These are phyloP conservation scores for Ascochyta pisi DNA, from an alignment of 2,329 filamentous ascomycete genomes.

Conservation along the genomic window DNA sequence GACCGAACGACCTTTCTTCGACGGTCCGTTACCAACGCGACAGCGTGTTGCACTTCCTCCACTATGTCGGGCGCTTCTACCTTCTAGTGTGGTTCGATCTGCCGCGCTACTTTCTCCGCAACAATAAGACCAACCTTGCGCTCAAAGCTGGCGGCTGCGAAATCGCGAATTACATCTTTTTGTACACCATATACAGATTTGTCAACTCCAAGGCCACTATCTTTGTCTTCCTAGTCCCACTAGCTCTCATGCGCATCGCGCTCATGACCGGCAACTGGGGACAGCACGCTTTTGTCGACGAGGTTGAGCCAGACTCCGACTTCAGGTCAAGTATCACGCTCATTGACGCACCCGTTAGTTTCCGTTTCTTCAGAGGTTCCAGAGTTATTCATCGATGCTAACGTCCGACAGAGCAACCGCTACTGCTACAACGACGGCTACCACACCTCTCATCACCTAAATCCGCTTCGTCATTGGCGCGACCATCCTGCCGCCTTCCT, in stretches of 20 bases:
- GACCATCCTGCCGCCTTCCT: conserved; percentile 79
- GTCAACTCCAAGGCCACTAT: conserved; percentile 63
- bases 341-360: conserved; percentile 75
- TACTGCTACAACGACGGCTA: conserved; percentile 86
- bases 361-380: neutral
- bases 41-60: conserved; percentile 68
- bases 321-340: conserved; percentile 80
- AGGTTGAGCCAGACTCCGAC: conserved; percentile 76
- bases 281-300: conserved; percentile 81
- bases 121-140: conserved; percentile 63
- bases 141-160: conserved; percentile 68
- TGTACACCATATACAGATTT: conserved; percentile 58
- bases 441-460: conserved; percentile 81
- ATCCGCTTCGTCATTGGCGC: conserved; percentile 80
- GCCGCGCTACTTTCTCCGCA: conserved; percentile 74
- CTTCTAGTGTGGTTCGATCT: conserved; percentile 78
- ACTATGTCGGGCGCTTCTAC: conserved; percentile 76
- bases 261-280: conserved; percentile 87
- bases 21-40: conserved; percentile 81
- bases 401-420: conserved; percentile 69
- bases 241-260: conserved; percentile 70
- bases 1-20: conserved; percentile 75
- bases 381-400: conserved; percentile 1
- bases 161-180: conserved; percentile 55
- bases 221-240: conserved; percentile 71